Base-by-base conservation (phyloP, 83 land plant species). In the Picea mariana region DNA sequence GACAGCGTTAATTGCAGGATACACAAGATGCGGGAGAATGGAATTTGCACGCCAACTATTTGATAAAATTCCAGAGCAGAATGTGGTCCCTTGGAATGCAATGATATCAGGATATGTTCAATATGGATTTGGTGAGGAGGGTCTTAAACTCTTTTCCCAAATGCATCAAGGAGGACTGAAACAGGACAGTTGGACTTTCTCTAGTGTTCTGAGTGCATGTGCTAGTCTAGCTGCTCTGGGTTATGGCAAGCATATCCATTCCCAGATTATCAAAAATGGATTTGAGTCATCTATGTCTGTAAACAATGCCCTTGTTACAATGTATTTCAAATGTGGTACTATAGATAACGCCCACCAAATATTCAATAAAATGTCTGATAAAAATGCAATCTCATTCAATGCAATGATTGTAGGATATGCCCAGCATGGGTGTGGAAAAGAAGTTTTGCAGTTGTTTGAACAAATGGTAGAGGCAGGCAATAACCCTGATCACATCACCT, bases 1-100 rank as follows among this genome's bases (percentile, higher is more conserved):
- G 78, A 90, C 87, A 13, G 88, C 90, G 0, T 65, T 90, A 83
- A 85, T 90, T 24, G 79, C 83, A 3, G 90, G 90, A 13, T 88
- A 88, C 62, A 77, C 81, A 8, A 47, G 61, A 26, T 42, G 81
- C 52, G 90, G 93, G 4, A 79, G 40, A 58, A 0, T 89, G 77
- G 85, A 87, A 52, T 78, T 80, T 12, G 89, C 93, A 4, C 81
- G 83, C 6, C 26, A 78, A 59, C 47, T 91, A 20, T 91, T 91
- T 66, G 88, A 73, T 52, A 49, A 79, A 40, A 83, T 83, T 81
- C 67, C 71, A 49, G 26, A 44, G 38, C 40, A 49, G 27, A 67
- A 77, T 68, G 66, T 77, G 23, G 77, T 79, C 77, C 69, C 85
- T 55, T 87, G 87, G 89, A 85, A 79, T 62, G 82, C 81, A 12